These are phyloP conservation scores for Aquilaria sinensis DNA, from an alignment of 345 rosid species.

Conservation along the genomic window DNA sequence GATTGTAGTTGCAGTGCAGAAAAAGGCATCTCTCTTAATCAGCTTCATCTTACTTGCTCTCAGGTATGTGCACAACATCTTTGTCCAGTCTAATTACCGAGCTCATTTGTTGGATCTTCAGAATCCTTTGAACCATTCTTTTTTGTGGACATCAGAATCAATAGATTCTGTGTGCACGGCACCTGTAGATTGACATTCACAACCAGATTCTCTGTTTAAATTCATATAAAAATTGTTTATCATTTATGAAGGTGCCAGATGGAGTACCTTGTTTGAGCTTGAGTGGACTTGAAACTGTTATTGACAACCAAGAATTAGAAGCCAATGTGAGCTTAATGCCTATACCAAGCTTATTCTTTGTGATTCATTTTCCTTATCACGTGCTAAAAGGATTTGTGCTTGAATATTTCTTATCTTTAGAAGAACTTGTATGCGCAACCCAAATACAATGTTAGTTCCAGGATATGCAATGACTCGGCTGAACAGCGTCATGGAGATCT, in stretches of 20 bases:
- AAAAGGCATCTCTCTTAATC: neutral
- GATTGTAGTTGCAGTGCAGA: neutral
- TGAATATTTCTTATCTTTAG: too few species aligned
- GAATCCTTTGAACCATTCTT: neutral
- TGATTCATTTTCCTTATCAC: too few species aligned
- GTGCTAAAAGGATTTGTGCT: too few species aligned
- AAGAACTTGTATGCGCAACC: too few species aligned
- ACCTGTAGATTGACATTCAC: neutral
- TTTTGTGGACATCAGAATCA: constrained; percentile 5
- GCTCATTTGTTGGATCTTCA: neutral
- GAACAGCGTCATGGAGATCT: too few species aligned
- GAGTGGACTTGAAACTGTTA: constrained; percentile 3
- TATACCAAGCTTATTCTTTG: too few species aligned
- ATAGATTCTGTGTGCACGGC: neutral
- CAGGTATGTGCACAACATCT: neutral
- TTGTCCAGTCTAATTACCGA: neutral
- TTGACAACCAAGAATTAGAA: neutral
- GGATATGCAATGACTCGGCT: too few species aligned
- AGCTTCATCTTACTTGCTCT: neutral
- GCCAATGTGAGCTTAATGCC: neutral
- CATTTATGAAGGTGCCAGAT: constrained; percentile 5
- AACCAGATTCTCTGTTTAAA: neutral
- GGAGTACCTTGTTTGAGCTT: neutral
- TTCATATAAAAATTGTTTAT: neutral
- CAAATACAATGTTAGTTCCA: too few species aligned